Evolutionary conservation across 2,329 filamentous ascomycete genomes (phyloP), one percentile per base, ranked within the genome.

Genomic region (Atkinsonella hypoxylon): DNA sequence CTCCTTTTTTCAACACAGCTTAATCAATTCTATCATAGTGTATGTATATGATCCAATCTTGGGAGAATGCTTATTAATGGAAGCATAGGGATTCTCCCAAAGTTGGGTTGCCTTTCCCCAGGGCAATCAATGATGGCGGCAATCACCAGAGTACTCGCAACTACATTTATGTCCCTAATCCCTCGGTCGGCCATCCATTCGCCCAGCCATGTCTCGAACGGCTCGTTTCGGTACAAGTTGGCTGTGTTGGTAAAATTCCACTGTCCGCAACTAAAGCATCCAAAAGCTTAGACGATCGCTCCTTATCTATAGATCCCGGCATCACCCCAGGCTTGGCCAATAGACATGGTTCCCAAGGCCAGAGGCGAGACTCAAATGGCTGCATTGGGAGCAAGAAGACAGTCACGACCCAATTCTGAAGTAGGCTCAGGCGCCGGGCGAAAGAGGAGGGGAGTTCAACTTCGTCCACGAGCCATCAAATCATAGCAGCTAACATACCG

Each of bases 181-280:
- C 65, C 59, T n/a, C 72, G 70, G 2, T 57, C 48, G 0, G 60
- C 49, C 67, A 80, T 73, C 76, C 77, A 83, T 55, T 81, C 76
- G 17, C 79, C 79, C 17, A 83, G 59, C 72, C 73, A 79, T 12
- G 51, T 57, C 55, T 82, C 79, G 0, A 77, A 81, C 58, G 82
- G 65, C 48, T 76, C 78, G 52, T 73, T 57, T 57, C 82, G 75
- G 63, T 82, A 83, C 55, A 70, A 71, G 65, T 75, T 78, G 57
- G 76, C 65, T 0, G 79, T 84, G 62, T 86, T 82, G 60, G 85
- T 82, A 85, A 83, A 66, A 85, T 85, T 13, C 82, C 82, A 4
- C 81, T 81, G 0, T 72, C 67, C 15, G 70, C 68, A 48, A 68
- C 71, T 64, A 73, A 84, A 51, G 70, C 71, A 55, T 83, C 79